A percentile compares a stretch with the other conserved stretches of the same genome.
Evolutionary conservation across 2,329 filamentous ascomycete species (phyloP).

Genomic region (Cordyceps cicadae): DNA sequence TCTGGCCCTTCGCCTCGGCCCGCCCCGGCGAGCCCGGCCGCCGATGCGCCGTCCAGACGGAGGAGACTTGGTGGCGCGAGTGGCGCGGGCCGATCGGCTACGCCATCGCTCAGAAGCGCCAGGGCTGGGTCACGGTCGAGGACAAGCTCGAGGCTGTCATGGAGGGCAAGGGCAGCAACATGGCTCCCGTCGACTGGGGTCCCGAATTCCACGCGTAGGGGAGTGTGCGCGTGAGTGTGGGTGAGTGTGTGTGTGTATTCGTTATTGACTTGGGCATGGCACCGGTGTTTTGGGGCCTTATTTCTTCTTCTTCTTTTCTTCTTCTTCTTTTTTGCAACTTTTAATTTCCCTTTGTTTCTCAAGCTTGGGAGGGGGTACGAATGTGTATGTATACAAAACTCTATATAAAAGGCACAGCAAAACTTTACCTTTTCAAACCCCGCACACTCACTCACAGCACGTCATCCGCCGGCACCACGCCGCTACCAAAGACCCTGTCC

Average conservation of each 20-base stretch:
- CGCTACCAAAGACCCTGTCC: constrained; percentile 50
- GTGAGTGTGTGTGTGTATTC: background rate
- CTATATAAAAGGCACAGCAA: no score
- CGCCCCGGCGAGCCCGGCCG: constrained; percentile 36
- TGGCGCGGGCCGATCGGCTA: constrained; percentile 27
- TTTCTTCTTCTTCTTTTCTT: no score
- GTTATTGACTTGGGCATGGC: background rate
- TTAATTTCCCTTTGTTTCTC: no score
- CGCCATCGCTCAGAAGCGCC: constrained; percentile 37
- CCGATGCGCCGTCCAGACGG: constrained; percentile 43
- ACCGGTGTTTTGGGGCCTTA: background rate
- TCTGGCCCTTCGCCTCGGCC: constrained; percentile 50
- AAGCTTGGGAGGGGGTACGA: no score
- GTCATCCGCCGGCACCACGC: constrained; percentile 21
- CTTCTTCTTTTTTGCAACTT: no score
- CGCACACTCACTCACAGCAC: background rate
- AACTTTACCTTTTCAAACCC: no score
- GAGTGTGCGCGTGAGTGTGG: no score
- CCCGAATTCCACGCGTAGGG: constrained; percentile 21
- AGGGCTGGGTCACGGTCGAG: constrained; percentile 39
- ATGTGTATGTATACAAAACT: no score
- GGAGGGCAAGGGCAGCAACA: constrained; percentile 35
- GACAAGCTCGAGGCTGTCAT: constrained; percentile 46
- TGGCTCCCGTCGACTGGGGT: constrained; percentile 36
- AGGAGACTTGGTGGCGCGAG: constrained; percentile 47